A percentile compares a stretch with the other conserved stretches of the same genome.
These are phyloP conservation scores for Neofusicoccum parvum DNA, from an alignment of 2,329 filamentous ascomycete species.

Conservation along the genomic window DNA sequence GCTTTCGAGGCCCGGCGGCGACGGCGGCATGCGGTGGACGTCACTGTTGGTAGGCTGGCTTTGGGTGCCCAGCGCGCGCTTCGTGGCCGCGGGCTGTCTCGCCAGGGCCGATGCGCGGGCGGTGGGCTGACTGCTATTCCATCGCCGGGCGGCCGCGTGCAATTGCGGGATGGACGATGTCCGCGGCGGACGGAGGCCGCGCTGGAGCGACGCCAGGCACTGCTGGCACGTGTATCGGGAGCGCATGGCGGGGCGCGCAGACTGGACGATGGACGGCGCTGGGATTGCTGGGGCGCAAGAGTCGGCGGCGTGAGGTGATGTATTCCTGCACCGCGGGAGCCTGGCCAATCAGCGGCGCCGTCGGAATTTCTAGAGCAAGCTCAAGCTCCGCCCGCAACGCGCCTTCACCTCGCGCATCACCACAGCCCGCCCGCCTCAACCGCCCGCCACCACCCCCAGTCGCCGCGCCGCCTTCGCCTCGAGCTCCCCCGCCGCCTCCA, in stretches of 20 bases:
- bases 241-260: constrained; percentile 34
- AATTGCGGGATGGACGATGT: constrained; percentile 28
- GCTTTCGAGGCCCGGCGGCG: constrained; percentile 29
- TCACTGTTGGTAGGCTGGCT: constrained; percentile 27
- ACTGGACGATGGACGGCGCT: background rate
- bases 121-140: constrained; percentile 37
- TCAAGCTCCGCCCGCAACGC: constrained; percentile 15
- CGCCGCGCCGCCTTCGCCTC: background rate
- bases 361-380: constrained; percentile 12
- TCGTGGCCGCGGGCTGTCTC: constrained; percentile 29
- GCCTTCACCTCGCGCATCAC: constrained; percentile 1
- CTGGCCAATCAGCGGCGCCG: constrained; percentile 10
- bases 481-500: background rate
- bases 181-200: constrained; percentile 28
- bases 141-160: constrained; percentile 27
- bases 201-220: constrained; percentile 40
- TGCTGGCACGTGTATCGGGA: constrained; percentile 44
- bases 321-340: constrained; percentile 7
- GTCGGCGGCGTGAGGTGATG: constrained; percentile 17
- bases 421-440: background rate
- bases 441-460: background rate
- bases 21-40: constrained; percentile 38
- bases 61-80: constrained; percentile 6
- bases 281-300: background rate
- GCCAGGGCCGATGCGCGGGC: constrained; percentile 25